These are phyloP conservation scores for Pythium dissotocum DNA, from an alignment of 352 stramenopile genomes.

Conservation along the genomic window DNA sequence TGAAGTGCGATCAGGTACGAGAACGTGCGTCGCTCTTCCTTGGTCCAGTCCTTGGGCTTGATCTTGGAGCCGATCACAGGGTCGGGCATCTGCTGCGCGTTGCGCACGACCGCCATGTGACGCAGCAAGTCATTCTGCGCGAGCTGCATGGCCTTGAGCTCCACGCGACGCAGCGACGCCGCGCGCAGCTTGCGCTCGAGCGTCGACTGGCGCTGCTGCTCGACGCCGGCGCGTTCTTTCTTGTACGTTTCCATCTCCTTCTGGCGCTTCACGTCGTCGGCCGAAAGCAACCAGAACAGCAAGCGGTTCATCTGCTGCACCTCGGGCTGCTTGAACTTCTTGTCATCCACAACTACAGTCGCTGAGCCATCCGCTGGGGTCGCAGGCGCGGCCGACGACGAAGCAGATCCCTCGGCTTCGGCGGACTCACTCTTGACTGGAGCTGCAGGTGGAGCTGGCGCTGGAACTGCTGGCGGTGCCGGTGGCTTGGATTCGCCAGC, in stretches of 20 bases:
- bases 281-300: constrained; percentile 83
- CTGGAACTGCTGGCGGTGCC: background rate
- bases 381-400: background rate
- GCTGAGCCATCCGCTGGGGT: constrained; percentile 26
- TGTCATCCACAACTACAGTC: constrained; percentile 24
- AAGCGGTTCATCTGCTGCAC: constrained; percentile 90
- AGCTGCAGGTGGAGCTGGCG: background rate
- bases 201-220: constrained; percentile 70
- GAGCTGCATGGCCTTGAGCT: constrained; percentile 85
- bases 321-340: constrained; percentile 81
- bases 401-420: background rate
- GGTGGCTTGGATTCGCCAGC: background rate
- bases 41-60: constrained; percentile 84
- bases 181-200: constrained; percentile 74
- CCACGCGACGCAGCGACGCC: constrained; percentile 63
- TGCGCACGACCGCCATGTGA: constrained; percentile 61
- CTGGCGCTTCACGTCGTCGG: constrained; percentile 81
- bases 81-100: constrained; percentile 67
- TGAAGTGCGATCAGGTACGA: constrained; percentile 77
- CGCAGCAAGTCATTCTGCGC: constrained; percentile 80
- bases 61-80: constrained; percentile 57
- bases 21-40: constrained; percentile 81
- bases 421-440: constrained; percentile 20
- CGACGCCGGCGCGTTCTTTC: constrained; percentile 63
- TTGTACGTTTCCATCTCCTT: constrained; percentile 80